A percentile compares a stretch with the other conserved stretches of the same genome.
Conservation (phyloP, 2,329 filamentous ascomycete species). For the Paramyrothecium roridum region DNA sequence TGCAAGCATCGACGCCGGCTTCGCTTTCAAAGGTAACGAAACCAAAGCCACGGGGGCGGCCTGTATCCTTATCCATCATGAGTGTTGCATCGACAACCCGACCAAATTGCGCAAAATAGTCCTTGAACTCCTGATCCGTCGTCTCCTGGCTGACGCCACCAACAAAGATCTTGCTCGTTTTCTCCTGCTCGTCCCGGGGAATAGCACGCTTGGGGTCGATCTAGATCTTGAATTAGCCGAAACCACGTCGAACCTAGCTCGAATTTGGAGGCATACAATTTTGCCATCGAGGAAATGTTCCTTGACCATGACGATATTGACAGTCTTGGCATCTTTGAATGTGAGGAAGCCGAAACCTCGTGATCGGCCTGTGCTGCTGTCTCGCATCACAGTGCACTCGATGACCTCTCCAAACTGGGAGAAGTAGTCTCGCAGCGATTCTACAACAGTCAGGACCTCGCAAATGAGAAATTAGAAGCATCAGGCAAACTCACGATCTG, state of each 20-base stretch:
- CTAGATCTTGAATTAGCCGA: conserved; percentile 42
- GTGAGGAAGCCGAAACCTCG: conserved; percentile 97
- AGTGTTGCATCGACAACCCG: conserved; percentile 95
- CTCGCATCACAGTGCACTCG: conserved; percentile 99
- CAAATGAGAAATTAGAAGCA: background rate
- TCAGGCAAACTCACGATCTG: conserved; percentile 70
- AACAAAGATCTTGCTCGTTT: conserved; percentile 98
- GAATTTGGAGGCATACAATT: conserved; percentile 63
- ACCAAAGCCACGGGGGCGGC: conserved; percentile 91
- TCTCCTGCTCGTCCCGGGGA: conserved; percentile 94
- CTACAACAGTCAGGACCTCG: conserved; percentile 42
- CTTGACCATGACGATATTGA: conserved; percentile 99
- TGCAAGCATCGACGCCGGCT: conserved; percentile 86
- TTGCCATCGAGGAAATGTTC: conserved; percentile 98
- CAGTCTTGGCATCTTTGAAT: conserved; percentile 95
- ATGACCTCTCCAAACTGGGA: conserved; percentile 96
- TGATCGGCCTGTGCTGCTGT: conserved; percentile 88
- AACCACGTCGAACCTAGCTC: background rate
- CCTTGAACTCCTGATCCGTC: conserved; percentile 91
- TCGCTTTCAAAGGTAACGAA: conserved; percentile 99
- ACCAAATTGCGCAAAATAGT: conserved; percentile 96
- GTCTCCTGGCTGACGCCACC: conserved; percentile 97
- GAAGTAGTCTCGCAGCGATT: conserved; percentile 96
- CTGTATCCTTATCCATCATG: conserved; percentile 99
- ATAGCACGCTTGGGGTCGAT: conserved; percentile 98